Base-by-base conservation (phyloP, 2,329 filamentous ascomycete genomes). In the Colletotrichum siamense region DNA sequence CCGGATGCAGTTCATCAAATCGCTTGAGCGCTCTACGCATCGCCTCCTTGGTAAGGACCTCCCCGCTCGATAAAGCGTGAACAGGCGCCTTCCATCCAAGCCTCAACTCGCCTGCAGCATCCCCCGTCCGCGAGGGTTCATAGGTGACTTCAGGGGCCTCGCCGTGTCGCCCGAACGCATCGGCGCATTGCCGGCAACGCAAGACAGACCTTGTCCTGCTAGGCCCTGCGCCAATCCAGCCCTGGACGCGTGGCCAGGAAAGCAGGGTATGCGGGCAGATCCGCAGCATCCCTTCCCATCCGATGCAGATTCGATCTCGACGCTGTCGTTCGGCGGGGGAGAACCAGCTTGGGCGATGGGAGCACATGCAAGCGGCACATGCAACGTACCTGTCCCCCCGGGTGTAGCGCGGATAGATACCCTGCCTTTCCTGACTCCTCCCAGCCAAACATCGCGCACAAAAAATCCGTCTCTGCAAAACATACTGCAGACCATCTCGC, bases 321-420 rank as follows among this genome's bases (percentile, higher is more conserved):
- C 12, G 52, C 12, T 8, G n/a, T 26, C n/a, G 52, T 0, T 57
- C 0, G 0, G 22, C n/a, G 12, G n/a, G 12, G 0, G 52, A 57
- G 24, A 57, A 57, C 52, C 52, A 57, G 24, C 24, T 22, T 4
- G 52, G 52, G 3, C 3, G 24, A 0, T 57, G 52, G 12, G n/a
- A 13, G 3, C n/a, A 22, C n/a, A 5, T 8, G 52, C 52, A 57
- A 8, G 52, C 52, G n/a, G 52, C 7, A 15, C 52, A 57, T 16
- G 15, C n/a, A 1, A 26, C 8, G 52, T 22, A 16, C 6, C 13
- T 16, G 15, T 16, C 7, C 15, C 36, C 36, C 15, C 36, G n/a
- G 52, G 7, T 26, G 39, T 57, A 57, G 3, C 15, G 1, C 52
- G 10, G 52, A 6, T 26, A n/a, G 39, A 44, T 3, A 3, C 16